A percentile compares a stretch with the other conserved stretches of the same genome.
These are phyloP conservation scores for Secale cereale DNA, from an alignment of 176 grass and related monocot genomes.

Conservation along the genomic window DNA sequence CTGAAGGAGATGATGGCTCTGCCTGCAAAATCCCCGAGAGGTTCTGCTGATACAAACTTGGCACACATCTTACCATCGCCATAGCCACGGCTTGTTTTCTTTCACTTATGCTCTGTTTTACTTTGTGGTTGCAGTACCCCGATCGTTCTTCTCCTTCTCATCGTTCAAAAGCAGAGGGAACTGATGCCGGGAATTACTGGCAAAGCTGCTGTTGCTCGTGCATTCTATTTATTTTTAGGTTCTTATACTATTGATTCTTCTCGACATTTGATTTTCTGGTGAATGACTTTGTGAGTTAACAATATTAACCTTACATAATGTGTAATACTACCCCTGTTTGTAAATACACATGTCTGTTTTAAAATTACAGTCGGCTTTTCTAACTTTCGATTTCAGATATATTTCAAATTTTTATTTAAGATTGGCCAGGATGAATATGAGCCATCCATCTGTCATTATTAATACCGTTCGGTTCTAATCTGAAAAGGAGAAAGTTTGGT, in stretches of 20 bases:
- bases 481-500: no score
- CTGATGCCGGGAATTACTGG: slow-evolving; percentile 14
- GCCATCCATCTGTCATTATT: no score
- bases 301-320: no score
- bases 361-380: no score
- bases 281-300: no score
- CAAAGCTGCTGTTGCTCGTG: not conserved
- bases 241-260: no score
- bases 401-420: no score
- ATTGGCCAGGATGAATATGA: not conserved
- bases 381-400: no score
- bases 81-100: not conserved
- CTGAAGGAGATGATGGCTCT: slow-evolving; percentile 24
- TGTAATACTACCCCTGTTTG: no score
- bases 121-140: slow-evolving; percentile 38
- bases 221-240: not conserved
- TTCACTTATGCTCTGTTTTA: slow-evolving; percentile 12
- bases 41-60: slow-evolving; percentile 23
- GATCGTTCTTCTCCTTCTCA: slow-evolving; percentile 60
- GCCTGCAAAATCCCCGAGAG: slow-evolving; percentile 50
- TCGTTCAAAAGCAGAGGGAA: slow-evolving; percentile 49
- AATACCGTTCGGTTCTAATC: no score
- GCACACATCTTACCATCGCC: not conserved
- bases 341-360: no score
- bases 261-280: no score